Percentiles rank a stretch among this genome's conserved stretches.
Evolutionary conservation across 495 filamentous ascomycete genomes (phyloP).

Genomic region (Penicillium atrosanguineum): DNA sequence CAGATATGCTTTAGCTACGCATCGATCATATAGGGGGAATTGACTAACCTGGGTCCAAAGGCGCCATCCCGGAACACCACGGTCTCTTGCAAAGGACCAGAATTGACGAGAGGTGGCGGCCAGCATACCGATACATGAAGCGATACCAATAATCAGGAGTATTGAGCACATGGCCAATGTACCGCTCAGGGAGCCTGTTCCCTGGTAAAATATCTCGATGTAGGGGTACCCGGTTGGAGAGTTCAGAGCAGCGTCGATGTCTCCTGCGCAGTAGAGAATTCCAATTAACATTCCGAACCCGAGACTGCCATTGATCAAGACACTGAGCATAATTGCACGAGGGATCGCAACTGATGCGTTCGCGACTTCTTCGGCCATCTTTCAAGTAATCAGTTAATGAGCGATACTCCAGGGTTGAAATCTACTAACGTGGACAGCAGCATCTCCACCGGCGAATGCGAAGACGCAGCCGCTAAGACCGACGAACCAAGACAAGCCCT

Average conservation of each 20-base stretch:
- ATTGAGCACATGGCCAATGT: slow-evolving; percentile 33
- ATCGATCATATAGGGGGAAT: neutral
- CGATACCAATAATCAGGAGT: slow-evolving; percentile 32
- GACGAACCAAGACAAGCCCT: slow-evolving; percentile 35
- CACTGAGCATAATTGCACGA: slow-evolving; percentile 29
- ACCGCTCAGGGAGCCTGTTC: slow-evolving; percentile 37
- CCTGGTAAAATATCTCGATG: slow-evolving; percentile 48
- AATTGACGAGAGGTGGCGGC: slow-evolving; percentile 50
- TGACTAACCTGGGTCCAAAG: slow-evolving; percentile 39
- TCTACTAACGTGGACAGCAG: slow-evolving; percentile 24
- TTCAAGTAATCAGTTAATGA: neutral
- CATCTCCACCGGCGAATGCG: slow-evolving; percentile 31
- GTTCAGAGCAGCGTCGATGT: slow-evolving; percentile 28
- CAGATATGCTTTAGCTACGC: neutral
- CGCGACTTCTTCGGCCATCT: slow-evolving; percentile 43
- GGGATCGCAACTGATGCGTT: slow-evolving; percentile 36
- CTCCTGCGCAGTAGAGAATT: slow-evolving; percentile 35
- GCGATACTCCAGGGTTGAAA: no score
- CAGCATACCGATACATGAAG: slow-evolving; percentile 41
- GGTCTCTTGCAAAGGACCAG: slow-evolving; percentile 60
- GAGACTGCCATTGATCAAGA: slow-evolving; percentile 41
- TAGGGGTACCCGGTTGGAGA: slow-evolving; percentile 45
- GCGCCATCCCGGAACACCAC: slow-evolving; percentile 51
- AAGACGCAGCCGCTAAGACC: slow-evolving; percentile 29
- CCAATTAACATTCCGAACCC: slow-evolving; percentile 39